Percentiles rank a stretch among this genome's conserved stretches.
Conservation (phyloP, 2,329 filamentous ascomycete genomes). For the Ilyonectria sp. region DNA sequence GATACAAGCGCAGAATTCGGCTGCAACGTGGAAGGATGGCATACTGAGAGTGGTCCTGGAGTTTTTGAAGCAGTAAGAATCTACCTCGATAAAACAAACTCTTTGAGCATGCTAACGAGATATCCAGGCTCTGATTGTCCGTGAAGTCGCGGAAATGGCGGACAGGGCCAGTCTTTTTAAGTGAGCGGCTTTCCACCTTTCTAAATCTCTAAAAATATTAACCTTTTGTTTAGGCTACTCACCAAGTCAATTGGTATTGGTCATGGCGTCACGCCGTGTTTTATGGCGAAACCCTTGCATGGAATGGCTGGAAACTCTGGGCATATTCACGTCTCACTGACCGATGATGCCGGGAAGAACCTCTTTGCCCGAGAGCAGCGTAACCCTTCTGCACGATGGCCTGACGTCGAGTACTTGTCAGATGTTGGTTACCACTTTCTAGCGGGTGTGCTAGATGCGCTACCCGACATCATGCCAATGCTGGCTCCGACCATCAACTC, state of each 20-base stretch:
- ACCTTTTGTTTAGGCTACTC: conserved; percentile 54
- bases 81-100: conserved; percentile 38
- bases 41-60: conserved; percentile 85
- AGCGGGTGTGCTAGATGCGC: conserved; percentile 77
- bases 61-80: conserved; percentile 31
- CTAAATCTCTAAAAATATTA: neutral
- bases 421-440: conserved; percentile 81
- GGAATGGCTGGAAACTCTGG: conserved; percentile 32
- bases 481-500: conserved; percentile 82
- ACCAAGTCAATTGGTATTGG: conserved; percentile 25
- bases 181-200: conserved; percentile 64
- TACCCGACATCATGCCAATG: conserved; percentile 83
- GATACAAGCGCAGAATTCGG: conserved; percentile 79
- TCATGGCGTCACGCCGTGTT: conserved; percentile 27
- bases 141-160: conserved; percentile 88
- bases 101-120: neutral
- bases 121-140: conserved; percentile 79
- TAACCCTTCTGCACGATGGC: conserved; percentile 65
- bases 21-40: conserved; percentile 85
- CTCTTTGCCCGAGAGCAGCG: conserved; percentile 74
- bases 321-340: conserved; percentile 28
- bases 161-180: conserved; percentile 94
- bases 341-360: conserved; percentile 66
- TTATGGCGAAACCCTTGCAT: conserved; percentile 31
- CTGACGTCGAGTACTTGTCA: conserved; percentile 75